These are phyloP conservation scores for Castanea crenata DNA, from an alignment of 306 rosid species.

Conservation along the genomic window DNA sequence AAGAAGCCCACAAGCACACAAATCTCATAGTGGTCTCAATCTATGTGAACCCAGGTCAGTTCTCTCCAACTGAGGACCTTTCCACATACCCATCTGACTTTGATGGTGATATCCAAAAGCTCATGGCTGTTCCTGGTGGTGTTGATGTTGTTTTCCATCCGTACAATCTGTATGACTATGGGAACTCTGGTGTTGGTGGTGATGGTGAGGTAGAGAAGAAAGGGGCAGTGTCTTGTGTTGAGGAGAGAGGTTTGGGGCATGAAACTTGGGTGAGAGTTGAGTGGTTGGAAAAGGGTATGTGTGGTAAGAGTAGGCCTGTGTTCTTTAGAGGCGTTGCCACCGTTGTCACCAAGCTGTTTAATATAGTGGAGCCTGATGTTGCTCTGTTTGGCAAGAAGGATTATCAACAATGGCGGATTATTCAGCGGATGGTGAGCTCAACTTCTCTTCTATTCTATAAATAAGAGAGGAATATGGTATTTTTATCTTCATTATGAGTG, in stretches of 20 bases:
- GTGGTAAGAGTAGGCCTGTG: slow-evolving; percentile 82
- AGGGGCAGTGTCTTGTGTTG: slow-evolving; percentile 56
- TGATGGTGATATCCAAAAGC: slow-evolving; percentile 62
- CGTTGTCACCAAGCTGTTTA: slow-evolving; percentile 75
- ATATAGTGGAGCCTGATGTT: slow-evolving; percentile 85
- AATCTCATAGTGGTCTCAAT: slow-evolving; percentile 66
- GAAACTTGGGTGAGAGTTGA: slow-evolving; percentile 86
- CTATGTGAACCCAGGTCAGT: slow-evolving; percentile 88
- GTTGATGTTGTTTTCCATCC: slow-evolving; percentile 78
- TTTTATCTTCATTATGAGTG: no score
- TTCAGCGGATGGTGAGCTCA: slow-evolving; percentile 63
- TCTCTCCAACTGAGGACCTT: slow-evolving; percentile 80
- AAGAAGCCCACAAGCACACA: slow-evolving; percentile 48
- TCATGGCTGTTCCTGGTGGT: slow-evolving; percentile 55
- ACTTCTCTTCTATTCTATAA: no score
- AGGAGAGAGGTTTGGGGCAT: slow-evolving; percentile 56
- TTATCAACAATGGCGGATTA: slow-evolving; percentile 83
- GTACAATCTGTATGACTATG: slow-evolving; percentile 59
- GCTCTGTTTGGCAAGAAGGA: slow-evolving; percentile 92
- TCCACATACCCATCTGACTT: slow-evolving; percentile 86
- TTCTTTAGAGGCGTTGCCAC: slow-evolving; percentile 94
- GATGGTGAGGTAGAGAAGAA: neutral
- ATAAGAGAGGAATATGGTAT: no score
- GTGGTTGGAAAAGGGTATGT: slow-evolving; percentile 71
- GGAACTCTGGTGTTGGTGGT: neutral